Evolutionary conservation across 768 basidiomycete genomes (phyloP).

Genomic region (Leccinum uliginosum): DNA sequence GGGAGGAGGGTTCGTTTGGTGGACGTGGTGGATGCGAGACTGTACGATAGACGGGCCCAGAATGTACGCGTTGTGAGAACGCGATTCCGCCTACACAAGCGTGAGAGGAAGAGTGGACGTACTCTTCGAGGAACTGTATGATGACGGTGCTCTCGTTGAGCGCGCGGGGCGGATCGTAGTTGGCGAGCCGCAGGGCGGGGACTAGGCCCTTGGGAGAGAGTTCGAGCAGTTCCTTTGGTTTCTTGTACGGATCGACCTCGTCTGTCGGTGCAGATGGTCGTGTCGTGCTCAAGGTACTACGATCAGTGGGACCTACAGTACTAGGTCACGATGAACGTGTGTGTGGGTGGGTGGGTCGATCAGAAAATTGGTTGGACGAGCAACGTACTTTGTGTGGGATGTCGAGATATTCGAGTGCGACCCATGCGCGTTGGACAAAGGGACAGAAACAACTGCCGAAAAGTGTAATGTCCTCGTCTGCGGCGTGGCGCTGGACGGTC

Average conservation of each 20-base stretch:
- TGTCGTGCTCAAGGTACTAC: not conserved
- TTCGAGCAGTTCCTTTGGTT: constrained; percentile 73
- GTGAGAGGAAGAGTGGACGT: constrained; percentile 13
- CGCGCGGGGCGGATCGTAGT: constrained; percentile 50
- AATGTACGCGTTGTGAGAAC: not conserved
- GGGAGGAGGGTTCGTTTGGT: constrained; percentile 55
- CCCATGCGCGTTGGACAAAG: constrained; percentile 81
- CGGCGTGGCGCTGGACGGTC: constrained; percentile 48
- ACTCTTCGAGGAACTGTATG: constrained; percentile 78
- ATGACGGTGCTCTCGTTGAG: constrained; percentile 81
- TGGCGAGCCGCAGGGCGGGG: constrained; percentile 58
- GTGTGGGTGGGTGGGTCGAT: not conserved
- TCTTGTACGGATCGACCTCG: constrained; percentile 81
- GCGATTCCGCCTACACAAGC: not conserved
- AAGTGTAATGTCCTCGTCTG: constrained; percentile 53
- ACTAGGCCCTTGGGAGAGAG: constrained; percentile 82
- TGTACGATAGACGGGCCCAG: constrained; percentile 17
- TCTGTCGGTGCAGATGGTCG: constrained; percentile 35
- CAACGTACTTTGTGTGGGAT: constrained; percentile 63
- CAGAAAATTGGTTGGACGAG: not conserved
- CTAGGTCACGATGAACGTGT: constrained; percentile 15
- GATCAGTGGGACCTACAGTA: constrained; percentile 34
- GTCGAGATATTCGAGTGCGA: constrained; percentile 62
- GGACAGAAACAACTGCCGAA: constrained; percentile 77
- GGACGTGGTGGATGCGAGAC: constrained; percentile 46